Evolutionary conservation across 75 land plant species (phyloP).

Genomic region (Cryptomeria japonica): DNA sequence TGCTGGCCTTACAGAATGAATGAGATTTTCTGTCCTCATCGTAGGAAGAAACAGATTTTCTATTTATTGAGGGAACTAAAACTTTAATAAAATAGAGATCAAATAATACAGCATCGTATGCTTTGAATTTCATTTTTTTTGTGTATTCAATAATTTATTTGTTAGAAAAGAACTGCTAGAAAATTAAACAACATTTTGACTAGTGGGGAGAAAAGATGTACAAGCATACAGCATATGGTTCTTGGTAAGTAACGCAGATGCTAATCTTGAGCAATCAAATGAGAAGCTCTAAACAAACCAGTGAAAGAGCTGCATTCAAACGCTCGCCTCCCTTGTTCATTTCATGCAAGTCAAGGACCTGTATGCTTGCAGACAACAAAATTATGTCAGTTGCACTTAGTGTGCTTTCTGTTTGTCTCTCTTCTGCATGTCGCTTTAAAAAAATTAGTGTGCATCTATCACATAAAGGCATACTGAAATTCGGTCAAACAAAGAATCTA

Average conservation of each 20-base stretch:
- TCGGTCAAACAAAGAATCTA: not conserved
- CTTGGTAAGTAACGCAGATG: not conserved
- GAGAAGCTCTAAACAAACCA: slow-evolving; percentile 44
- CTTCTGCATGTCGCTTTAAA: not conserved
- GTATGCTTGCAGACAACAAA: slow-evolving; percentile 1
- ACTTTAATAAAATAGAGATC: not conserved
- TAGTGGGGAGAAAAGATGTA: not conserved
- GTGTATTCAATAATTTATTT: not conserved
- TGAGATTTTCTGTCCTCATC: not conserved
- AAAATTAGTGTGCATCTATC: not conserved
- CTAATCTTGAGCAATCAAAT: not conserved
- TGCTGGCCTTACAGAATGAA: not conserved
- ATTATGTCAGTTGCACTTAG: slow-evolving; percentile 5
- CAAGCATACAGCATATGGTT: not conserved
- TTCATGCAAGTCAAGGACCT: slow-evolving; percentile 79
- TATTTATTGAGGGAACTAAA: not conserved
- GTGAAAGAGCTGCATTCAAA: slow-evolving; percentile 63
- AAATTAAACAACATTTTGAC: not conserved
- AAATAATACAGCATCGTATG: not conserved
- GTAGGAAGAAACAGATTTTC: not conserved
- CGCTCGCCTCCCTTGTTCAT: slow-evolving; percentile 67
- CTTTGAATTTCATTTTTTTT: not conserved
- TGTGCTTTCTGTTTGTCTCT: not conserved
- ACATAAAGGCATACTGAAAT: not conserved
- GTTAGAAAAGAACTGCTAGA: not conserved